Evolutionary conservation across 768 basidiomycete genomes (phyloP).

Genomic region (Porpolomopsis calyptriformis): DNA sequence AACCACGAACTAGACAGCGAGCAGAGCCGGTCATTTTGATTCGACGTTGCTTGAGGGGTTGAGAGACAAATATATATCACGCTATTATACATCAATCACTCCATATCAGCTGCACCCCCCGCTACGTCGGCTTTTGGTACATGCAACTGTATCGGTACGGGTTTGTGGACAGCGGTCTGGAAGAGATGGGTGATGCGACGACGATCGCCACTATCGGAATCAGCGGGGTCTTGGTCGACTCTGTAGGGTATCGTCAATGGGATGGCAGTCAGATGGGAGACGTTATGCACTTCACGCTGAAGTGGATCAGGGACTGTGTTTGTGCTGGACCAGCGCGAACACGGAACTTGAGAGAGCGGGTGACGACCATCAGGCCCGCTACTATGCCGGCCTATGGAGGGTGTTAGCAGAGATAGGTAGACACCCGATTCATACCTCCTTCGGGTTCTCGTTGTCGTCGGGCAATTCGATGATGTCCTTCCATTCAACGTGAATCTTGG

Average conservation of each 20-base stretch:
- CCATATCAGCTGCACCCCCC: neutral
- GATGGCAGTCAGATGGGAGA: neutral
- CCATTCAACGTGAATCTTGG: too few relatives aligned
- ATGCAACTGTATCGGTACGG: constrained; percentile 22
- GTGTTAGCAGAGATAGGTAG: neutral
- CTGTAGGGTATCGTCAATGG: constrained; percentile 8
- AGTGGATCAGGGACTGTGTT: constrained; percentile 20
- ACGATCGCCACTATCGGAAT: constrained; percentile 9
- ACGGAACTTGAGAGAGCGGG: constrained; percentile 28
- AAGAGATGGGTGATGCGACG: constrained; percentile 24
- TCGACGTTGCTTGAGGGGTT: neutral
- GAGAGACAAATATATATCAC: neutral
- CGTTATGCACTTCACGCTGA: constrained; percentile 31
- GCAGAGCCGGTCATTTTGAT: neutral
- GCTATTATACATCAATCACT: neutral
- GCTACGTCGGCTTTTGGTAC: too few relatives aligned
- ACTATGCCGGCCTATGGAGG: constrained; percentile 24
- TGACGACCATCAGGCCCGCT: constrained; percentile 29
- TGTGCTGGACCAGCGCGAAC: constrained; percentile 31
- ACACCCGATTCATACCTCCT: neutral
- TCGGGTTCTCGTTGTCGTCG: neutral
- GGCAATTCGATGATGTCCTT: constrained; percentile 23
- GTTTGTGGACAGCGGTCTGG: constrained; percentile 20
- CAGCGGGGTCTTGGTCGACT: constrained; percentile 15
- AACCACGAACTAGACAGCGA: constrained; percentile 35